Base-by-base conservation (phyloP, 1,284 basidiomycete genomes). In the Sanguinoderma infundibulare region DNA sequence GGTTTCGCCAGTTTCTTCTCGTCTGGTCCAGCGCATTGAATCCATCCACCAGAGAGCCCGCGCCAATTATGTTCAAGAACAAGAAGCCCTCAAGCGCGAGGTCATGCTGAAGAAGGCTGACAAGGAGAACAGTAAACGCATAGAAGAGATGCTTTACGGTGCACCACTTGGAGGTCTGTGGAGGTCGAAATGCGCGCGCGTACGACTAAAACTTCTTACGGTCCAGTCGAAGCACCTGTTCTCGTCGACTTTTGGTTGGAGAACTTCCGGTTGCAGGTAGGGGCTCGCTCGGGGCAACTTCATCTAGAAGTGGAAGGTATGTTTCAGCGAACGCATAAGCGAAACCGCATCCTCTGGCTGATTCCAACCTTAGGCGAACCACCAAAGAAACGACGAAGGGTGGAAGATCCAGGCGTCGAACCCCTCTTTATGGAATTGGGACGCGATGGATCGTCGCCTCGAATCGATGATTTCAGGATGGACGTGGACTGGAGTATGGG, bases 191-290 rank as follows among this genome's bases (percentile, higher is more conserved):
- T 14, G n/a, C 26, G 22, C 5, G 5, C 10, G 7, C 20, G 20
- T 34, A 36, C 12, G 6, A 35, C 34, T 51, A 8, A 24, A 34
- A 20, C 12, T 14, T 12, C 7, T 24, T 14, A 32, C 42, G 5
- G 15, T n/a, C 28, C 62, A 92, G 91, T 92, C 52, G 80, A 84
- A 60, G 87, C 88, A 2, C 83, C 84, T 47, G 79, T 80, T 9
- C 74, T 93, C 47, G 78, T 84, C 1, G 82, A 89, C 57, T 91
- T 92, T 68, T 92, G 91, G 90, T 77, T 84, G 60, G 81, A 85
- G 55, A 88, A 83, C 67, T 86, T 90, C 73, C 88, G 83, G 67
- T 75, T 86, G 1, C 88, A 89, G 68, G 82, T 90, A 3, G 84
- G 89, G 70, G 82, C 87, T 36, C 82, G 83, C 55, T 82, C 83